Percentiles rank a stretch among this genome's conserved stretches.
Evolutionary conservation across 2,329 filamentous ascomycete species (phyloP).

Genomic region (Colletotrichum cereale): DNA sequence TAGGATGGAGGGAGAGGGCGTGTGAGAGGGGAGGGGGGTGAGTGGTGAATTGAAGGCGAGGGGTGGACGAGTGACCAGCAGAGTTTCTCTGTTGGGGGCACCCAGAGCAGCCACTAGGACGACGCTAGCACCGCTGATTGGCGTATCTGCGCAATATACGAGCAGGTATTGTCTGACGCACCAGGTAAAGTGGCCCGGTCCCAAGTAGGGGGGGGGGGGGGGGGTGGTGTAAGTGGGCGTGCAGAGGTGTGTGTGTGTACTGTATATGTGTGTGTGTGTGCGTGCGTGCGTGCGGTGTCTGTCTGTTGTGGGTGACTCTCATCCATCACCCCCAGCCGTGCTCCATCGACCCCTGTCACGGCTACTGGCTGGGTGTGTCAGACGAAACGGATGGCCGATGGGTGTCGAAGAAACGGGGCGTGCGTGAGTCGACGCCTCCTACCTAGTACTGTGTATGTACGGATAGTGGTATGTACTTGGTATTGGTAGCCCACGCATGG

Average conservation of each 20-base stretch:
- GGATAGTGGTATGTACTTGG: too few relatives aligned
- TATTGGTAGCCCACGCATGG: constrained; percentile 37
- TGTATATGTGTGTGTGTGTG: background rate
- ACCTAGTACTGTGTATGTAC: too few relatives aligned
- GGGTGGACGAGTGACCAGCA: constrained; percentile 45
- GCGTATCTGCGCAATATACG: constrained; percentile 65
- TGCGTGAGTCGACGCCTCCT: constrained; percentile 38
- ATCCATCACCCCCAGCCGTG: constrained; percentile 34
- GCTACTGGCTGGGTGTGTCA: constrained; percentile 37
- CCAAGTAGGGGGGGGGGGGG: constrained; percentile 43
- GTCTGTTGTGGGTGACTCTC: constrained; percentile 36
- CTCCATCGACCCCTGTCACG: constrained; percentile 37
- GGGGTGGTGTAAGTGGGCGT: constrained; percentile 21
- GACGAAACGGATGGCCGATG: constrained; percentile 39
- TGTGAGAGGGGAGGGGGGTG: constrained; percentile 44
- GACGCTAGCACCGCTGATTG: constrained; percentile 47
- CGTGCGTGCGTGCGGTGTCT: too few relatives aligned
- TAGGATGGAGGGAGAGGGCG: constrained; percentile 7
- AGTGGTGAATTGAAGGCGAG: constrained; percentile 41
- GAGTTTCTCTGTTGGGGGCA: constrained; percentile 43
- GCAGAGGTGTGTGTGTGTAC: background rate
- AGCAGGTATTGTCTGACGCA: constrained; percentile 63
- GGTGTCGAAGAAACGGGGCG: constrained; percentile 40
- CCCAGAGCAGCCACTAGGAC: constrained; percentile 44
- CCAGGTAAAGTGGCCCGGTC: constrained; percentile 56